These are phyloP conservation scores for Pilaira anomala DNA, from an alignment of 192 early-diverging fungal genomes.

Conservation along the genomic window DNA sequence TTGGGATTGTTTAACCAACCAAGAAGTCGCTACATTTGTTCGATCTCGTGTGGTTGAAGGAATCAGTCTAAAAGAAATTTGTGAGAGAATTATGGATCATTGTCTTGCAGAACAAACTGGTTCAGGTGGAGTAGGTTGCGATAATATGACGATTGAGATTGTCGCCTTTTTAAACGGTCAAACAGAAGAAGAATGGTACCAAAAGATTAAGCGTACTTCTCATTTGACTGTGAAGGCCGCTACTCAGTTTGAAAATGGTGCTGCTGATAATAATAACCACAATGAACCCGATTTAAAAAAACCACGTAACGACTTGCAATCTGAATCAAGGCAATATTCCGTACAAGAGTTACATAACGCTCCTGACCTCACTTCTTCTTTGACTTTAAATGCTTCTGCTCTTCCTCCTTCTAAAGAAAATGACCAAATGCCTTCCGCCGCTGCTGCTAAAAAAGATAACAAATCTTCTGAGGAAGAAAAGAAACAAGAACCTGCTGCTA, in stretches of 20 bases:
- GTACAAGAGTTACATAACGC: not conserved
- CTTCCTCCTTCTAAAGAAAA: too few species aligned
- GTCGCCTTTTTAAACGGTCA: constrained; percentile 78
- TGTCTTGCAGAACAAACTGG: constrained; percentile 89
- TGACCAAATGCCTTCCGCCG: too few species aligned
- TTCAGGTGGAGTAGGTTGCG: constrained; percentile 89
- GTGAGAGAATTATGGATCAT: constrained; percentile 86
- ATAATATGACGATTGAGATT: constrained; percentile 98
- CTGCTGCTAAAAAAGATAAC: too few species aligned
- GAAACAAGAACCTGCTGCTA: too few species aligned
- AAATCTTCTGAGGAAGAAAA: too few species aligned
- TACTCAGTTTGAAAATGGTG: too few species aligned
- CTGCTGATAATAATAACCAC: not conserved
- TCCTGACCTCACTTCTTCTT: not conserved
- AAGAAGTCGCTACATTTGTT: constrained; percentile 86
- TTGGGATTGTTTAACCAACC: constrained; percentile 94
- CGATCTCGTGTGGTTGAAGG: constrained; percentile 63
- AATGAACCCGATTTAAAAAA: not conserved
- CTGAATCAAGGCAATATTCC: constrained; percentile 10
- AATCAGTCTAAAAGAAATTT: constrained; percentile 60
- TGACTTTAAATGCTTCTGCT: too few species aligned
- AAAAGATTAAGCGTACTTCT: constrained; percentile 24
- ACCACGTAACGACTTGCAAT: not conserved
- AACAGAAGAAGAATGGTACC: constrained; percentile 73
- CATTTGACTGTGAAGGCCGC: too few species aligned